phyloP scores from a whole-genome alignment of 768 basidiomycete genomes.

The Naganishia vishniacii region DNA sequence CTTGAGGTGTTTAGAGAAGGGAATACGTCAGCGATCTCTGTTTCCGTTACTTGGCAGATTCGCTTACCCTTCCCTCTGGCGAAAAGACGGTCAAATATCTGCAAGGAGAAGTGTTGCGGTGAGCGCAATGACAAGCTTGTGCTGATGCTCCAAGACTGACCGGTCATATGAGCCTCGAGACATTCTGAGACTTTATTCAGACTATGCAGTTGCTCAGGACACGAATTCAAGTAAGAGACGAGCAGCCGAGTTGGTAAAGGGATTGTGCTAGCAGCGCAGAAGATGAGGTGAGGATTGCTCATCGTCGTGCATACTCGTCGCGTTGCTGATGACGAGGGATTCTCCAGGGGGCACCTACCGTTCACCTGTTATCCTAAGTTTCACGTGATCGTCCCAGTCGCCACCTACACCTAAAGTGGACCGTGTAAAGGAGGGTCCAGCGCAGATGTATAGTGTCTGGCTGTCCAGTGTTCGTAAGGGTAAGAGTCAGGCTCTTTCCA shows the following conservation, averaged over 20 bases:
- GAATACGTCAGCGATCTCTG: neutral
- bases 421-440: too few relatives aligned
- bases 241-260: too few relatives aligned
- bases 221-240: too few relatives aligned
- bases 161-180: conserved; percentile 17
- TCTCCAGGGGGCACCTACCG: too few relatives aligned
- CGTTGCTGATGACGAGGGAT: conserved; percentile 5
- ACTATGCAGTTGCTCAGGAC: too few relatives aligned
- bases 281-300: conserved; percentile 13
- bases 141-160: neutral
- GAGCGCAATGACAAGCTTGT: neutral
- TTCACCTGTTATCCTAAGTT: too few relatives aligned
- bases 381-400: too few relatives aligned
- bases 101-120: conserved; percentile 1
- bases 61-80: conserved; percentile 68
- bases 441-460: too few relatives aligned
- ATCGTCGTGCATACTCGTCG: conserved; percentile 4
- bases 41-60: neutral
- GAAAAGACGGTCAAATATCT: conserved; percentile 95
- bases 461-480: too few relatives aligned
- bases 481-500: too few relatives aligned
- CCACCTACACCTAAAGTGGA: too few relatives aligned
- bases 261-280: too few relatives aligned
- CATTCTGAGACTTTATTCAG: neutral
- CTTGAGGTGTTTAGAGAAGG: conserved; percentile 48